A percentile compares a stretch with the other conserved stretches of the same genome.
Conservation (phyloP, 2,329 filamentous ascomycete genomes). For the Ramularia endophylla region DNA sequence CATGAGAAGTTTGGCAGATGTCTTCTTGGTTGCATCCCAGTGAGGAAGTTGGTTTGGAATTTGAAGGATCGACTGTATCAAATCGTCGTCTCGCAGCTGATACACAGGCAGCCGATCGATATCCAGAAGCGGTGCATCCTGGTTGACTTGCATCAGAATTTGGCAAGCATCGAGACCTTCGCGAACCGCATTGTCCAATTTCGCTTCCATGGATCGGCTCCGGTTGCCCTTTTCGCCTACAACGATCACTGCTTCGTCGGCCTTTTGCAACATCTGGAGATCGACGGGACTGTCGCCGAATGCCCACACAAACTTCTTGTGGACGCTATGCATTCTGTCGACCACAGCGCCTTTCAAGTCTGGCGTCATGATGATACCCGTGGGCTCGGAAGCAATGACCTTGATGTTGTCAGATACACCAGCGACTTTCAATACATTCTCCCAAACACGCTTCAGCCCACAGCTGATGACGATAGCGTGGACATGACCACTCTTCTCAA, state of each 20-base stretch:
- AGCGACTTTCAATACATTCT: constrained; percentile 44
- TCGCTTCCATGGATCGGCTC: constrained; percentile 50
- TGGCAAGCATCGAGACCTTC: constrained; percentile 41
- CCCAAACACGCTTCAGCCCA: constrained; percentile 51
- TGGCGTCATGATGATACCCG: constrained; percentile 48
- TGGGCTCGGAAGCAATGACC: constrained; percentile 49
- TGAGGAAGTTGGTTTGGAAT: constrained; percentile 18
- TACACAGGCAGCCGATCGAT: constrained; percentile 38
- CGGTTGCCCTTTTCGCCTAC: constrained; percentile 44
- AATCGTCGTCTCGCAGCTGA: constrained; percentile 26
- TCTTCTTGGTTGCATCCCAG: constrained; percentile 36
- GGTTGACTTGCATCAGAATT: constrained; percentile 38
- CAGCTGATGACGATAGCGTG: constrained; percentile 50
- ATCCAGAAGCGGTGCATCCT: constrained; percentile 35
- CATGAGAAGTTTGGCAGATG: constrained; percentile 46
- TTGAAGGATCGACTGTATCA: constrained; percentile 22
- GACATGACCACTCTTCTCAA: constrained; percentile 33
- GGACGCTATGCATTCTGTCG: constrained; percentile 30
- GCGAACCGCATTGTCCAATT: constrained; percentile 40
- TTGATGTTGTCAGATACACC: constrained; percentile 39
- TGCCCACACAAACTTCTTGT: constrained; percentile 43
- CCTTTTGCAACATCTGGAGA: constrained; percentile 50
- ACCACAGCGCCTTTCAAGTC: constrained; percentile 48
- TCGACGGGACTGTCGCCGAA: constrained; percentile 59
- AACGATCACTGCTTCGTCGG: constrained; percentile 51